These are phyloP conservation scores for Mortierella sp. DNA, from an alignment of 371 early-diverging fungal species.

Conservation along the genomic window DNA sequence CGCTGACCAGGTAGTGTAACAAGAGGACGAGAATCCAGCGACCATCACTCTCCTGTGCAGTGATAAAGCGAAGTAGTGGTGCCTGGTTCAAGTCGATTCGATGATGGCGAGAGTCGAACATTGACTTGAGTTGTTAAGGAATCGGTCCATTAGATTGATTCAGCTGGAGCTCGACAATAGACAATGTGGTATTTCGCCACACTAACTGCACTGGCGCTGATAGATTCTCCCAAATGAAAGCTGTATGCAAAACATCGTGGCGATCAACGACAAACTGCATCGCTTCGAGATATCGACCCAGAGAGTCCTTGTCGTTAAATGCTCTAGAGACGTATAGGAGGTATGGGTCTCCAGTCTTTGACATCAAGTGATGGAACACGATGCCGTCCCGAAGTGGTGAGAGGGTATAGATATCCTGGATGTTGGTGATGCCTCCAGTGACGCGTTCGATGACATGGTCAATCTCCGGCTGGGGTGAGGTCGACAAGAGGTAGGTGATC, in stretches of 20 bases:
- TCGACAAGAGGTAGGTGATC: slow-evolving; percentile 13
- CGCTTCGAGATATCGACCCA: slow-evolving; percentile 9
- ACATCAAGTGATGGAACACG: slow-evolving; percentile 19
- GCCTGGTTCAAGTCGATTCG: slow-evolving; percentile 7
- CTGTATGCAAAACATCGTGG: slow-evolving; percentile 15
- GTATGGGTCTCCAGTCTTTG: slow-evolving; percentile 11
- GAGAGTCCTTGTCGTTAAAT: slow-evolving; percentile 1
- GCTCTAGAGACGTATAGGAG: not conserved
- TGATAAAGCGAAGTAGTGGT: slow-evolving; percentile 6
- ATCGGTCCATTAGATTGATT: slow-evolving; percentile 16
- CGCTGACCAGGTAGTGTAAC: slow-evolving; percentile 16
- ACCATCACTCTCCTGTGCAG: slow-evolving; percentile 9
- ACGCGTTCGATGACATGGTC: slow-evolving; percentile 2
- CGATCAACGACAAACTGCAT: slow-evolving; percentile 12
- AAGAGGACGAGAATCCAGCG: slow-evolving; percentile 13
- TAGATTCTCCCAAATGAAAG: slow-evolving; percentile 15
- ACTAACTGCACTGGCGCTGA: slow-evolving; percentile 25
- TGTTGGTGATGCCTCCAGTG: slow-evolving; percentile 16
- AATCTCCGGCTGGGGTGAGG: slow-evolving; percentile 10
- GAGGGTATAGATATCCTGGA: slow-evolving; percentile 24
- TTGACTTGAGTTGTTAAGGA: slow-evolving; percentile 2
- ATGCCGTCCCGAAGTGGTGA: slow-evolving; percentile 21
- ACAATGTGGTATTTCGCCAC: slow-evolving; percentile 7
- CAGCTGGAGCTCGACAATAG: slow-evolving; percentile 2
- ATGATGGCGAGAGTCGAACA: slow-evolving; percentile 4